phyloP scores from a whole-genome alignment of 192 early-diverging fungal species.

The Coemansia sp. region DNA sequence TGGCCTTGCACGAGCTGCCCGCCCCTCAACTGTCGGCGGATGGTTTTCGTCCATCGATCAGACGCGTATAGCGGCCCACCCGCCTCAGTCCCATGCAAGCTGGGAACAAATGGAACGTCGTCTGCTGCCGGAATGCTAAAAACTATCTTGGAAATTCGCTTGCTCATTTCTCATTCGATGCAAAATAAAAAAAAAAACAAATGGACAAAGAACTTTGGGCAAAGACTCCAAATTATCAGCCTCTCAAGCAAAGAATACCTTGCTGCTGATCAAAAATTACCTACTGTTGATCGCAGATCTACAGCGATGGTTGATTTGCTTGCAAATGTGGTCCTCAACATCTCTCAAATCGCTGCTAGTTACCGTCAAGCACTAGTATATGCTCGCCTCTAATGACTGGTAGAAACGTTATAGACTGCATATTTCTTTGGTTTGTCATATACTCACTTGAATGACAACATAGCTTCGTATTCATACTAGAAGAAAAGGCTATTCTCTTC shows the following conservation, averaged over 20 bases:
- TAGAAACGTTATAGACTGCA: no score
- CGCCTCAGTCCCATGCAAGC: background rate
- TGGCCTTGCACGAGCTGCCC: background rate
- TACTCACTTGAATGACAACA: no score
- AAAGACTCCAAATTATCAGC: background rate
- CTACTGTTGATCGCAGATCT: background rate
- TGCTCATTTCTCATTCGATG: background rate
- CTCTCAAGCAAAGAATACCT: background rate
- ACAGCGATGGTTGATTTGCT: background rate
- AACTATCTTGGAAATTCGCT: background rate
- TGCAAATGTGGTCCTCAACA: background rate
- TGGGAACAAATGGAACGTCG: background rate
- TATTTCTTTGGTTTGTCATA: no score
- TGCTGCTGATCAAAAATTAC: background rate
- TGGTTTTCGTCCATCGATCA: background rate
- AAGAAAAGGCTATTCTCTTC: no score
- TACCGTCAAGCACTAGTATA: background rate
- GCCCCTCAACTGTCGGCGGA: slow-evolving; percentile 3
- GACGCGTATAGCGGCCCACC: background rate
- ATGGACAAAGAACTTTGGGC: background rate
- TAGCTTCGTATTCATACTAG: no score
- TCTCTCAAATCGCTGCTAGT: background rate
- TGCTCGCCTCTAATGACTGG: no score
- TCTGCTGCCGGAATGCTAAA: background rate
- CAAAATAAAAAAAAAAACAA: background rate